phyloP scores from a whole-genome alignment of 208 protist genomes.

The Leishmania tropica region DNA sequence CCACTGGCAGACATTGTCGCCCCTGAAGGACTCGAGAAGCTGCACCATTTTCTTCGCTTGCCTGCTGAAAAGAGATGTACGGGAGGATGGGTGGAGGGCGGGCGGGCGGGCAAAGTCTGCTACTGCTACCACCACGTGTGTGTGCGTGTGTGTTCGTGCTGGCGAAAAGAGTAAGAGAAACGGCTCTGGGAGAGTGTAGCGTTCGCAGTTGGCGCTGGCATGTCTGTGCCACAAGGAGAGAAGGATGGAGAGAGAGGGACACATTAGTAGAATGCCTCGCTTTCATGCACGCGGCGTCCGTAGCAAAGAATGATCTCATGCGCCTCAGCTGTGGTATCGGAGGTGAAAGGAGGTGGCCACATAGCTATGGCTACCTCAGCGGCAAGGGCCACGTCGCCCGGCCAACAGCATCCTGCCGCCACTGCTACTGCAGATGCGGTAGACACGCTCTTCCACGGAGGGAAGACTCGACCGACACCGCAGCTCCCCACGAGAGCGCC shows the following conservation, averaged over 20 bases:
- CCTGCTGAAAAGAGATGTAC: not conserved
- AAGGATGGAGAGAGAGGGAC: not conserved
- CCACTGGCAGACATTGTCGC: constrained; percentile 37
- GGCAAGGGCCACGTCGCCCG: not conserved
- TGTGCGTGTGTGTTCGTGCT: not conserved
- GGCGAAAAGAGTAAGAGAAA: not conserved
- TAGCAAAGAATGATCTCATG: not conserved
- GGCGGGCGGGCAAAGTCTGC: not conserved
- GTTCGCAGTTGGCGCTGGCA: not conserved
- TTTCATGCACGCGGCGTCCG: not conserved
- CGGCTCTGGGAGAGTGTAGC: not conserved
- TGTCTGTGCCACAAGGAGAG: not conserved
- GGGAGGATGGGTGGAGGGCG: not conserved
- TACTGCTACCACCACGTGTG: not conserved
- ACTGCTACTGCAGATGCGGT: not conserved
- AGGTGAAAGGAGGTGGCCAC: not conserved
- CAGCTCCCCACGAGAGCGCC: not conserved
- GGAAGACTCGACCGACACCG: not conserved
- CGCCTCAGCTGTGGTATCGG: not conserved
- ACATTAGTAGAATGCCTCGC: not conserved
- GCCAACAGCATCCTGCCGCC: not conserved
- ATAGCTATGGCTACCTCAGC: not conserved
- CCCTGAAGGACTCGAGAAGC: constrained; percentile 30
- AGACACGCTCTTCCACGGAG: not conserved
- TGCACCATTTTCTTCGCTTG: not conserved